Conservation (phyloP, 192 early-diverging fungal species). For the Coemansia sp. region DNA sequence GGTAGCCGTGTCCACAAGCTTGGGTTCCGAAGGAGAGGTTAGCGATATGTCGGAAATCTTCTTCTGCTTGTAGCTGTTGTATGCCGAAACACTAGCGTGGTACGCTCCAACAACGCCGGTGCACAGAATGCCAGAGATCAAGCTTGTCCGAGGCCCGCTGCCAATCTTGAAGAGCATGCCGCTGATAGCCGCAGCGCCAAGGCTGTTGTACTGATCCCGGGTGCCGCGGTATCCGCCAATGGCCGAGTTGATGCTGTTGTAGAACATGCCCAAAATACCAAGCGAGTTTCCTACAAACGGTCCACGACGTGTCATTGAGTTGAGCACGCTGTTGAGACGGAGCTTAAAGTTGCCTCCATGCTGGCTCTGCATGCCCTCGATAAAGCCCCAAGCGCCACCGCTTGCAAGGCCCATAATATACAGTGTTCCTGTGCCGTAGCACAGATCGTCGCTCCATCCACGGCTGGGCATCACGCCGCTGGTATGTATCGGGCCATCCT, state of each 20-base stretch:
- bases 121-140: constrained; percentile 61
- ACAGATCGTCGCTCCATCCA: constrained; percentile 78
- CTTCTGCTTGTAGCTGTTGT: constrained; percentile 30
- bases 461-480: constrained; percentile 68
- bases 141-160: constrained; percentile 62
- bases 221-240: constrained; percentile 65
- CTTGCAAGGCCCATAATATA: constrained; percentile 73
- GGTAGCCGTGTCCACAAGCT: constrained; percentile 20
- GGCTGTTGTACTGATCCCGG: constrained; percentile 67
- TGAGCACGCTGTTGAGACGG: constrained; percentile 78
- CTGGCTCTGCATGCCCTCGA: constrained; percentile 71
- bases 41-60: constrained; percentile 13
- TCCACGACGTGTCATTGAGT: constrained; percentile 82
- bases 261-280: constrained; percentile 80
- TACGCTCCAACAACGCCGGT: constrained; percentile 61
- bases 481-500: constrained; percentile 43
- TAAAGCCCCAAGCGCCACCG: constrained; percentile 75
- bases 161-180: constrained; percentile 77
- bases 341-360: constrained; percentile 68
- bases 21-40: constrained; percentile 39
- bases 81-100: constrained; percentile 35
- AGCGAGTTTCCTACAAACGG: constrained; percentile 81
- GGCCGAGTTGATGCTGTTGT: constrained; percentile 72
- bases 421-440: constrained; percentile 80
- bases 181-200: constrained; percentile 72